Base-by-base conservation (phyloP, 2,329 filamentous ascomycete genomes). In the Fusarium stilboides region DNA sequence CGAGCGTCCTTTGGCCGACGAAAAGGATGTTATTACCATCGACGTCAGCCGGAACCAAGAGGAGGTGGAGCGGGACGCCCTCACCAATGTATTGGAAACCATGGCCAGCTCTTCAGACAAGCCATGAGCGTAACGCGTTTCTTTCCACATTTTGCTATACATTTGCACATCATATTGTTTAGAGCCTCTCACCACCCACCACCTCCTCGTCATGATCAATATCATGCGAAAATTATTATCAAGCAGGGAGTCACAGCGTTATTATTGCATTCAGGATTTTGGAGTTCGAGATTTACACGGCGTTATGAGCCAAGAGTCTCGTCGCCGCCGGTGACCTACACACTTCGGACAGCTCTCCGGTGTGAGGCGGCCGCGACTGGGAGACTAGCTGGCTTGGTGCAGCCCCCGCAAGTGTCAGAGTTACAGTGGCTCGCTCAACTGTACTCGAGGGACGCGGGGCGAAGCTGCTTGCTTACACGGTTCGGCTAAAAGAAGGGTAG, bases 1-100 rank as follows among this genome's bases (percentile, higher is more conserved):
- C n/a, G 95, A 99, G 81, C 89, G 91, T 66, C 96, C 96, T 0
- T 85, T 85, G 52, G 80, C 82, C 45, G 88, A 93, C 57, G 92
- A 94, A 76, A 85, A 80, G 22, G 93, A 96, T 79, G 91, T 92
- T 65, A 85, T 94, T 66, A 88, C 83, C 56, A 84, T 95, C 61
- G 91, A 94, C 77, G 91, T 92, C 57, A 88, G 87, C 81, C 79
- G 84, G 60, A 76, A 86, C 55, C 69, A 86, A 71, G 81, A 89
- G 50, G 81, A 88, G 51, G 91, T 94, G 59, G 85, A 90, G 80
- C 79, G 80, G 24, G 85, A 88, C 52, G 87, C 90, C 3, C 79
- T 92, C 49, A 80, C 83, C 34, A 84, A 84, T 69, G 89, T 91
- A n/a, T 74, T 83, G 45, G 80, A 82, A 68, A 86, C 85, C 67